Percentiles rank a stretch among this genome's conserved stretches.
Conservation (phyloP, 73 alveolate genomes). For the Paramecium biaurelia region DNA sequence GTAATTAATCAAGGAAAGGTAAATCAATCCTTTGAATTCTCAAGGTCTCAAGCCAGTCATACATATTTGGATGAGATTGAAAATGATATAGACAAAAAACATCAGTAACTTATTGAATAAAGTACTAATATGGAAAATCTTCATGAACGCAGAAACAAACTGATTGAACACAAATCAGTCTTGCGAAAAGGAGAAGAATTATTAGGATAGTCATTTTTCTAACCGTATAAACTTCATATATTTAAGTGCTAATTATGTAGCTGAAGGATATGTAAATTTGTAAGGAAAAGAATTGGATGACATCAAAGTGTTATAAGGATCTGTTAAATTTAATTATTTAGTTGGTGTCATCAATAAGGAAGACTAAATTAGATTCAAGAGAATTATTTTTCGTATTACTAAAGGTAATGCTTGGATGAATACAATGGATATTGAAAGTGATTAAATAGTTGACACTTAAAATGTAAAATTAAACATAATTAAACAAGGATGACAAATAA, state of each 20-base stretch:
- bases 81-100: constrained; percentile 13
- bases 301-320: not conserved
- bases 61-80: constrained; percentile 56
- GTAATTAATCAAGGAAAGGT: constrained; percentile 35
- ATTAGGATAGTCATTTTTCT: not conserved
- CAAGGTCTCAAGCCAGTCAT: constrained; percentile 29
- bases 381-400: constrained; percentile 90
- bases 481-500: not conserved
- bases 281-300: constrained; percentile 6
- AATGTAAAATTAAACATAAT: not conserved
- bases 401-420: constrained; percentile 88
- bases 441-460: constrained; percentile 23
- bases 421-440: constrained; percentile 55
- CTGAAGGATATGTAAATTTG: constrained; percentile 39
- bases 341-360: constrained; percentile 90
- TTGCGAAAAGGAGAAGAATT: constrained; percentile 35
- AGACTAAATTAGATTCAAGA: constrained; percentile 84
- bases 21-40: not conserved
- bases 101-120: not conserved
- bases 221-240: not conserved
- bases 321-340: constrained; percentile 51
- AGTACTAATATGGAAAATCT: constrained; percentile 21
- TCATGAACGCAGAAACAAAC: not conserved
- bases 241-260: not conserved
- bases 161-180: constrained; percentile 46